Base-by-base conservation (phyloP, 495 filamentous ascomycete genomes). In the Chaetomidium leptoderma region DNA sequence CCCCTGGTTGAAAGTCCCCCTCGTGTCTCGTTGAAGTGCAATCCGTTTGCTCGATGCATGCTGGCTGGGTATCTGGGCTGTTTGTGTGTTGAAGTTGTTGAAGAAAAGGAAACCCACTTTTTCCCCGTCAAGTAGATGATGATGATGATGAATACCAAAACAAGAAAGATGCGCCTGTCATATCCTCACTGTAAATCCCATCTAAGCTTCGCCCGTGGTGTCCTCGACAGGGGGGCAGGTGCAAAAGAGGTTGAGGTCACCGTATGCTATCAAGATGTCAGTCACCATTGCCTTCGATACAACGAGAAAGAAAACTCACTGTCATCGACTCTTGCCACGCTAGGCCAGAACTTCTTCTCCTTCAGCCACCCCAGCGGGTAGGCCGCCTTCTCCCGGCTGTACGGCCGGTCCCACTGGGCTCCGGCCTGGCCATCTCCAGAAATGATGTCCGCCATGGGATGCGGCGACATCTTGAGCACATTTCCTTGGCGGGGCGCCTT, bases 321-420 rank as follows among this genome's bases (percentile, higher is more conserved):
- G 78, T 98, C 95, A 74, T 98, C 87, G 30, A 97, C 77, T 66
- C 93, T 80, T 8, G 89, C 89, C 33, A 97, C 91, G 33, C 78
- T 87, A 0, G 93, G 92, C 93, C 93, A 98, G 76, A 97, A 97
- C 78, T 98, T 98, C 85, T 95, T 96, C 82, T 95, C 89, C 74
- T 83, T 82, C 60, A 97, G 72, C 78, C 83, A 97, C 3, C 85
- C 76, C 63, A 96, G 69, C 19, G 93, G 93, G 70, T 96, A 97
- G 3, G 92, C 93, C 10, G 93, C 93, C 71, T 83, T 78, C 78
- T 93, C 88, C 30, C 90, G 78, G 11, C 78, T 82, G 68, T 98
- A 98, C 1, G 80, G 76, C 24, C 93, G 77, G 52, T 89, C 75
- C 91, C 91, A 96, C 61, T 88, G 80, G 43, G 60, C 58, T 0